Percentiles rank a stretch among this genome's conserved stretches.
Evolutionary conservation across 2,329 filamentous ascomycete species (phyloP).

Genomic region (Thelonectria blattea): DNA sequence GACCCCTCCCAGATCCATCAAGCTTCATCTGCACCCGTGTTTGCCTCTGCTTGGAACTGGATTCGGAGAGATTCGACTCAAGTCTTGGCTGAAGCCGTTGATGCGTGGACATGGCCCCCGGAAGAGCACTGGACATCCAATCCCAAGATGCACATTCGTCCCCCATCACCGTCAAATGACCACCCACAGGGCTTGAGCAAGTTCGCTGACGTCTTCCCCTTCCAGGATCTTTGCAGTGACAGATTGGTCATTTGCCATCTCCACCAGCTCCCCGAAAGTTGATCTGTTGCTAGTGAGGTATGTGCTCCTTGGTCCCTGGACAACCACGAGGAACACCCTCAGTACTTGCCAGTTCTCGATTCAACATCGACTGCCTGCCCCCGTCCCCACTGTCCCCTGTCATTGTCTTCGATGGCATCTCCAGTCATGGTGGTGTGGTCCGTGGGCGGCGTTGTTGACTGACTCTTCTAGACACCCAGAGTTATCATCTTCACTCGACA

Average conservation of each 20-base stretch:
- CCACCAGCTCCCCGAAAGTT: constrained; percentile 37
- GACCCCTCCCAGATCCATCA: neutral
- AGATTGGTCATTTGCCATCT: constrained; percentile 41
- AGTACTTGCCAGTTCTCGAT: neutral
- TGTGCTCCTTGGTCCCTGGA: constrained; percentile 15
- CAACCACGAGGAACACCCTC: neutral
- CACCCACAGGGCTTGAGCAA: neutral
- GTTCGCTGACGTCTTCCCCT: neutral
- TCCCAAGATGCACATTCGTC: neutral
- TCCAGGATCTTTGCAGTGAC: constrained; percentile 40
- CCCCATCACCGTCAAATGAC: neutral
- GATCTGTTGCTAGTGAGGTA: constrained; percentile 45
- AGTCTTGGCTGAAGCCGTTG: neutral
- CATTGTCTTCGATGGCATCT: neutral
- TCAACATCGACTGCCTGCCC: neutral
- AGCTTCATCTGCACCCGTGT: neutral
- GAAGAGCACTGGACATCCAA: neutral
- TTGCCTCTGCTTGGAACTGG: neutral
- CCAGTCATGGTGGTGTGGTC: neutral
- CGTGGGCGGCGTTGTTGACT: neutral
- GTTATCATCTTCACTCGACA: constrained; percentile 44
- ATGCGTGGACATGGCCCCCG: neutral
- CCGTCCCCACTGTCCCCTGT: neutral
- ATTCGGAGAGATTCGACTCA: neutral
- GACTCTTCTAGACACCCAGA: constrained; percentile 35